phyloP scores from a whole-genome alignment of 805 yeast species.

The Cyberlindnera bimundalis region DNA sequence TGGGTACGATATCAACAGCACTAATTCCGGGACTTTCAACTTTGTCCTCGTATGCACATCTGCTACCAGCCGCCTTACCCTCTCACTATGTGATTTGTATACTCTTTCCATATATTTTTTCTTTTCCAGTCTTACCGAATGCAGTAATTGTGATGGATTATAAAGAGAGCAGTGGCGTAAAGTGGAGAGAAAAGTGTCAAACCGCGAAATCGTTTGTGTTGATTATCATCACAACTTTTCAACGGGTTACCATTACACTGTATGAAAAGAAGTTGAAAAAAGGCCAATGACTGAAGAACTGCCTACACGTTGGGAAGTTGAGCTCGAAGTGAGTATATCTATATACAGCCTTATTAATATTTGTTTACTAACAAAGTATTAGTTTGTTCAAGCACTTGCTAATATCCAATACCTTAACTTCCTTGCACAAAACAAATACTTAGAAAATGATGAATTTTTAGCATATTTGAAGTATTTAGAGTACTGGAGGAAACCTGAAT shows the following conservation, averaged over 20 bases:
- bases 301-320: slow-evolving; percentile 88
- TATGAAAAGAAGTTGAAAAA: background rate
- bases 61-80: background rate
- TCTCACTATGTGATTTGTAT: slow-evolving; percentile 8
- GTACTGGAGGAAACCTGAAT: slow-evolving; percentile 78
- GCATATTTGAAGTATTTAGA: slow-evolving; percentile 76
- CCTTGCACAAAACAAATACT: slow-evolving; percentile 77
- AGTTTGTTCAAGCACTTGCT: slow-evolving; percentile 89
- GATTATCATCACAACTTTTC: too few species aligned
- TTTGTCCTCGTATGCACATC: slow-evolving; percentile 4
- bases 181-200: background rate
- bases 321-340: slow-evolving; percentile 56
- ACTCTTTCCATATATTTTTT: slow-evolving; percentile 5
- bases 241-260: background rate
- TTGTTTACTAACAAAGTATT: background rate
- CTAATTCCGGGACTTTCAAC: slow-evolving; percentile 13
- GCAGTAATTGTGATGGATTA: too few species aligned
- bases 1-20: slow-evolving; percentile 32
- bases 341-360: background rate
- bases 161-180: background rate
- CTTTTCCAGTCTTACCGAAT: too few species aligned
- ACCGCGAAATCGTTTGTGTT: background rate
- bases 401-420: slow-evolving; percentile 85
- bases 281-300: slow-evolving; percentile 30
- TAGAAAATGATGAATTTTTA: slow-evolving; percentile 68